Evolutionary conservation across 1,284 basidiomycete genomes (phyloP).

Genomic region (Pseudozyma flocculosa): DNA sequence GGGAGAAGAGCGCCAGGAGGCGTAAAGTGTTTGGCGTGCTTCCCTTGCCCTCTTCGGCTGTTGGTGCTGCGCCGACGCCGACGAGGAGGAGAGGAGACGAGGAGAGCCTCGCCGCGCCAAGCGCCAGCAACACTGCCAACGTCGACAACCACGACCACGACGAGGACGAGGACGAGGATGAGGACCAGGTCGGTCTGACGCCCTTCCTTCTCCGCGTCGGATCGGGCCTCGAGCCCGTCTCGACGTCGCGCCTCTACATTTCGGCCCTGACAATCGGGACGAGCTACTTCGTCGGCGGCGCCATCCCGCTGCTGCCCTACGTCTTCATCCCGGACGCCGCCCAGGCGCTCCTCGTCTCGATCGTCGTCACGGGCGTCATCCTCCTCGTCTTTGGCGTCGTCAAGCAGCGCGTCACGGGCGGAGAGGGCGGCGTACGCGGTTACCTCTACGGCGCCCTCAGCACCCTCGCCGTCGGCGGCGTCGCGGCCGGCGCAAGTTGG

Average conservation of each 20-base stretch:
- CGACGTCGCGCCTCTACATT: conserved; percentile 42
- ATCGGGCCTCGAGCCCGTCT: conserved; percentile 44
- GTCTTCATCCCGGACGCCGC: conserved; percentile 39
- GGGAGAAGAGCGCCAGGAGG: background rate
- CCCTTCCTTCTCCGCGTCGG: conserved; percentile 49
- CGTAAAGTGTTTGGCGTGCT: conserved; percentile 25
- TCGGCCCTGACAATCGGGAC: conserved; percentile 44
- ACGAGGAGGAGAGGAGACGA: background rate
- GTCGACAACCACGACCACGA: conserved; percentile 10
- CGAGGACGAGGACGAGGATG: conserved; percentile 10
- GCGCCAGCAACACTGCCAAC: conserved; percentile 1
- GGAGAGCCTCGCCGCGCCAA: conserved; percentile 2
- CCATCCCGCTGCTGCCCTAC: conserved; percentile 50
- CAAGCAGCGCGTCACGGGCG: conserved; percentile 47
- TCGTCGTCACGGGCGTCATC: conserved; percentile 44
- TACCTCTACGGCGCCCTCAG: conserved; percentile 79
- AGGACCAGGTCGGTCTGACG: conserved; percentile 37
- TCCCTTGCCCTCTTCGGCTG: conserved; percentile 16
- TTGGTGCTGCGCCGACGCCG: background rate
- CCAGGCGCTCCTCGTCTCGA: conserved; percentile 35
- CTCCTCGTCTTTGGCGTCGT: conserved; percentile 48
- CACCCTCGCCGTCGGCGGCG: conserved; percentile 84
- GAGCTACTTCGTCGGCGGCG: conserved; percentile 47
- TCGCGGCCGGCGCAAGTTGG: conserved; percentile 85
- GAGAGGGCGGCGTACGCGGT: conserved; percentile 32